Evolutionary conservation across 2,329 filamentous ascomycete genomes (phyloP).

Genomic region (Colletotrichum paranaense): DNA sequence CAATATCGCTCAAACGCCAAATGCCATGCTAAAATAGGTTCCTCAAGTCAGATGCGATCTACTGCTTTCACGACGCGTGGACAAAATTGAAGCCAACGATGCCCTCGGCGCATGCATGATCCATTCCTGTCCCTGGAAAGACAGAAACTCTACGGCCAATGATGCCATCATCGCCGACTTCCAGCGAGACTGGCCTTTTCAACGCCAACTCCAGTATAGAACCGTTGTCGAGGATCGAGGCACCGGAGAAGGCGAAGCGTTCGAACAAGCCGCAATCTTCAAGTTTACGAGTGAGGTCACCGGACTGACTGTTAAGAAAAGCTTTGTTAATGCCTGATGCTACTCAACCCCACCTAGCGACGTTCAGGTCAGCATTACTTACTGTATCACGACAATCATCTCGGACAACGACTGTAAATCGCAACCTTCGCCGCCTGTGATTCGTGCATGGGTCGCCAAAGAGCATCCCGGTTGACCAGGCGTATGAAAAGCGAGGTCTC

Average conservation of each 20-base stretch:
- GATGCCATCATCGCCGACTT: slow-evolving; percentile 58
- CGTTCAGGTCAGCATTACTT: slow-evolving; percentile 34
- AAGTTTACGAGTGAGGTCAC: slow-evolving; percentile 54
- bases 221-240: slow-evolving; percentile 16
- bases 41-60: neutral
- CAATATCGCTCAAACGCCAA: neutral
- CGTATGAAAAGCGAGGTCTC: slow-evolving; percentile 58
- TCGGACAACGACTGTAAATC: slow-evolving; percentile 24
- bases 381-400: slow-evolving; percentile 59
- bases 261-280: slow-evolving; percentile 56
- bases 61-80: neutral
- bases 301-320: slow-evolving; percentile 46
- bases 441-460: slow-evolving; percentile 55
- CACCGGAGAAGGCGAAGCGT: slow-evolving; percentile 46
- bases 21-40: neutral
- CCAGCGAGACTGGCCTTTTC: slow-evolving; percentile 52
- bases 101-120: slow-evolving; percentile 56
- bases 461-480: slow-evolving; percentile 49
- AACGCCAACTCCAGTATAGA: slow-evolving; percentile 48
- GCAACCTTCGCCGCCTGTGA: slow-evolving; percentile 44
- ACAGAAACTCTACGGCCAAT: slow-evolving; percentile 61
- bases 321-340: no score
- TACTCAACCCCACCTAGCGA: fast-evolving
- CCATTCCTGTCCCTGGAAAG: slow-evolving; percentile 40
- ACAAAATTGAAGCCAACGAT: slow-evolving; percentile 60